These are phyloP conservation scores for Lablab purpureus DNA, from an alignment of 306 rosid genomes.

Conservation along the genomic window DNA sequence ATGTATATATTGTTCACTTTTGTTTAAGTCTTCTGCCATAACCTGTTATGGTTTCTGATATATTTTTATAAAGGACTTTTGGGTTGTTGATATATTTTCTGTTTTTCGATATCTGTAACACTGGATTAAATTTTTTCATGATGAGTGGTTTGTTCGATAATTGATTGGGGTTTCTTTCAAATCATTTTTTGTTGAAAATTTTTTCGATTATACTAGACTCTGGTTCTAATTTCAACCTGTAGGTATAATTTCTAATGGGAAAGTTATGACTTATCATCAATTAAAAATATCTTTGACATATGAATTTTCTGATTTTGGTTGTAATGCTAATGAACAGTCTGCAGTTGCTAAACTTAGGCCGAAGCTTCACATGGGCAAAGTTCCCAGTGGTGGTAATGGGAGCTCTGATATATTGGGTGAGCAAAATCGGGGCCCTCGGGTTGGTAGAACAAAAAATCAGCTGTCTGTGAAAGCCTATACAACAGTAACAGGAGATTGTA, in stretches of 20 bases:
- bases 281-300: too few species aligned
- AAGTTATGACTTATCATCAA: conserved; percentile 56
- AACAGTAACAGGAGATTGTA: conserved; percentile 74
- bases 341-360: conserved; percentile 62
- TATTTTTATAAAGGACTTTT: too few species aligned
- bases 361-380: conserved; percentile 58
- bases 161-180: neutral
- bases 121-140: neutral
- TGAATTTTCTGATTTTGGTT: conserved; percentile 68
- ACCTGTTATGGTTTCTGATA: too few species aligned
- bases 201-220: conserved; percentile 32
- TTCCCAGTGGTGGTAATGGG: conserved; percentile 55
- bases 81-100: too few species aligned
- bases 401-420: conserved; percentile 73
- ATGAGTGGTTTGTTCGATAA: neutral
- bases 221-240: conserved; percentile 54
- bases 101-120: too few species aligned
- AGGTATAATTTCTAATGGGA: conserved; percentile 63
- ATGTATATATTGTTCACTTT: too few species aligned
- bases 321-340: conserved; percentile 63
- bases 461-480: conserved; percentile 75
- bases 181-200: neutral
- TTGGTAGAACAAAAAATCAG: conserved; percentile 66
- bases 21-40: too few species aligned
- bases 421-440: conserved; percentile 94